Conservation (phyloP, 345 rosid genomes). For the Eucalyptus regnans region DNA sequence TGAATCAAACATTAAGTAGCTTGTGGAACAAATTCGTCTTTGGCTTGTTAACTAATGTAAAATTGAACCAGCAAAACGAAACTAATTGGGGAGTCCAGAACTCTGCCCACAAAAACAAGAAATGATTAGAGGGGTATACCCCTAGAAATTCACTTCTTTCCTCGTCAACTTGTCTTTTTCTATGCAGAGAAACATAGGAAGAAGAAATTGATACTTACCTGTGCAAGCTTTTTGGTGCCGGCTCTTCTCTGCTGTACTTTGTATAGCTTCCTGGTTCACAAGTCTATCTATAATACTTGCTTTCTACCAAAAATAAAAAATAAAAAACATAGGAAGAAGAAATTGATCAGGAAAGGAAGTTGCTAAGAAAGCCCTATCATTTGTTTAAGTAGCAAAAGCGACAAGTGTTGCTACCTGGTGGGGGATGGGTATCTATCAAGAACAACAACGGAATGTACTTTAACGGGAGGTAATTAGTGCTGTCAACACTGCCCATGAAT, state of each 20-base stretch:
- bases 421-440: background rate
- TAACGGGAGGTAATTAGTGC: background rate
- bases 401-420: background rate
- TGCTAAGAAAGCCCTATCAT: background rate
- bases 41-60: background rate
- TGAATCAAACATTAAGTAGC: background rate
- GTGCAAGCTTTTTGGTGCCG: too few relatives aligned
- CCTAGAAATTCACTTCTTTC: background rate
- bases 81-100: background rate
- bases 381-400: background rate
- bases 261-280: too few relatives aligned
- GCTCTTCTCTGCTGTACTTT: too few relatives aligned
- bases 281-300: too few relatives aligned
- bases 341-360: background rate
- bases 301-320: too few relatives aligned
- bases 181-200: background rate
- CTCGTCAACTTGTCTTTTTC: background rate
- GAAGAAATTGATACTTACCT: background rate
- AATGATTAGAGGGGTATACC: background rate
- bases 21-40: background rate
- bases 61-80: background rate
- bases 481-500: background rate
- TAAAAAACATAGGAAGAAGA: background rate
- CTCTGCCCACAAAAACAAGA: background rate
- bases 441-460: background rate